Base-by-base conservation (phyloP, 352 stramenopile species). In the Pythium brachiatum region DNA sequence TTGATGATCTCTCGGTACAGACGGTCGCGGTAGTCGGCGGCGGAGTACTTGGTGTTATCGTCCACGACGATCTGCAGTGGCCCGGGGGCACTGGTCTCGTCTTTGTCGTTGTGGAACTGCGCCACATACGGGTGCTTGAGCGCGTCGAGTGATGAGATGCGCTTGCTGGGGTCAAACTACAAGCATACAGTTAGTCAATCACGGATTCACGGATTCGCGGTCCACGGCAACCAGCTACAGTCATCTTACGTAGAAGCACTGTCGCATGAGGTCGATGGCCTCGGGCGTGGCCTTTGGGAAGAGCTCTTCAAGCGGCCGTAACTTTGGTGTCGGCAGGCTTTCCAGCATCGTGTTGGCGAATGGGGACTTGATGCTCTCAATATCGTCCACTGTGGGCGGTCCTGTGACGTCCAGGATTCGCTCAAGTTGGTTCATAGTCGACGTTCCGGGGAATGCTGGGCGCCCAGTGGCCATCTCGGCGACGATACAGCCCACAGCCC, bases 341-440 rank as follows among this genome's bases (percentile, higher is more conserved):
- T 97, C 90, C 12, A 99, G 78, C 89, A 98, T 98, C 4, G 86
- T 97, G 52, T 80, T 83, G 16, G 96, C 92, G 64, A 97, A 98
- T 23, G 85, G 89, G 0, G 92, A 98, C 71, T 92, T 88, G 67
- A 98, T 97, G 36, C 83, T 90, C 48, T 95, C 79, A 23, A 98
- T 86, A 61, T 98, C 93, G 13, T 97, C 83, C 13, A 72, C 59
- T n/a, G 80, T 86, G 2, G 96, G 96, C 26, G 80, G 81, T 1
- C 94, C 95, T 0, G 92, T 98, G 43, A 98, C 75, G 57, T 98
- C 92, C 32, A 99, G 74, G 51, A 99, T 98, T 47, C 94, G 96
- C 72, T 99, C 95, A 11, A 99, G 70, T 66, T 99, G 96, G 72
- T 98, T 98, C 89, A 99, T 98, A 7, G 94, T 98, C 1, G 89